These are phyloP conservation scores for Eucalyptus regnans DNA, from an alignment of 345 rosid genomes.

Conservation along the genomic window DNA sequence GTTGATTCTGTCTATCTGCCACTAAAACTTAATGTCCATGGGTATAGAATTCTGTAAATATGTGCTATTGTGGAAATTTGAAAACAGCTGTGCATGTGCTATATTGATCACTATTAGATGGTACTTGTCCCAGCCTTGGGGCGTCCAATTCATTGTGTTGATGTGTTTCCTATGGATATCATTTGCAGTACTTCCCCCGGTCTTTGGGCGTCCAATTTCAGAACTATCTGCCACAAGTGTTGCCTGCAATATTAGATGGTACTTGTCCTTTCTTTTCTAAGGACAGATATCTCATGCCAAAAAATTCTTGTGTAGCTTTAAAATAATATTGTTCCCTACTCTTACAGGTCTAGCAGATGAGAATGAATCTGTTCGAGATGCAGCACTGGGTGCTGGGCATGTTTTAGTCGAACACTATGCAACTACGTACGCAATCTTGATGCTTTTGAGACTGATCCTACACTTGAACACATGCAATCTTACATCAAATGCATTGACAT, in stretches of 20 bases:
- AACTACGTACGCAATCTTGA: conserved; percentile 44
- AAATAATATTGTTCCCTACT: not conserved
- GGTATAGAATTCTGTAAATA: not conserved
- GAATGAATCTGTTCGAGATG: conserved; percentile 98
- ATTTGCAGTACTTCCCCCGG: conserved; percentile 80
- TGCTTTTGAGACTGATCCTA: not conserved
- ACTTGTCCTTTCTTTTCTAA: conserved; percentile 11
- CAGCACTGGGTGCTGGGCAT: conserved; percentile 98
- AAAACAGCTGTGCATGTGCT: not conserved
- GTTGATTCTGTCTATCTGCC: not conserved
- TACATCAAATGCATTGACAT: not conserved
- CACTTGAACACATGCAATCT: not conserved
- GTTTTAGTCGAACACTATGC: conserved; percentile 97
- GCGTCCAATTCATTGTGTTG: not conserved
- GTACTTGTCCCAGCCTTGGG: too few species aligned
- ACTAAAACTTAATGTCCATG: not conserved
- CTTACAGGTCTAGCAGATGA: conserved; percentile 93
- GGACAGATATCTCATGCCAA: not conserved
- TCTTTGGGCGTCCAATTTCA: conserved; percentile 92
- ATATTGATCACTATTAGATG: not conserved
- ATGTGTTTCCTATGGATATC: not conserved
- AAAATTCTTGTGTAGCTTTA: not conserved
- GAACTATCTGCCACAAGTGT: conserved; percentile 85
- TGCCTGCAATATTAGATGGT: conserved; percentile 98
- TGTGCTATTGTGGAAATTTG: not conserved